Conservation (phyloP, 1,284 basidiomycete species). For the Earliella scabrosa region DNA sequence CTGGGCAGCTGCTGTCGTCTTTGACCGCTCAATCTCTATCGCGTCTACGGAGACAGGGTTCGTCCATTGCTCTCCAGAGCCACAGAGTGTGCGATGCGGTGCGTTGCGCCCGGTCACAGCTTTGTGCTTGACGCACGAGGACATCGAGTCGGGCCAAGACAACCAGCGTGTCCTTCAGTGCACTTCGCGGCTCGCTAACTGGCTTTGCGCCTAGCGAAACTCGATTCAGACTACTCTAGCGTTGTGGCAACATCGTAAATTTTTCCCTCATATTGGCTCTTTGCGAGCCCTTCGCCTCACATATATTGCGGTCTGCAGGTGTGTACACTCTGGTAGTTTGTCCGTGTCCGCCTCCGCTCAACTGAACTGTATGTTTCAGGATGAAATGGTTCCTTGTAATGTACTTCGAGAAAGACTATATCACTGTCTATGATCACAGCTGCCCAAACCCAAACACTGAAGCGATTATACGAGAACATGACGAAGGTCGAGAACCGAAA, state of each 20-base stretch:
- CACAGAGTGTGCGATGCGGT: conserved; percentile 3
- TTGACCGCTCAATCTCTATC: background rate
- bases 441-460: too few relatives aligned
- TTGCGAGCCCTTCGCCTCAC: conserved; percentile 5
- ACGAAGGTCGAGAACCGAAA: too few relatives aligned
- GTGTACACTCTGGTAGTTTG: too few relatives aligned
- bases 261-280: conserved; percentile 3
- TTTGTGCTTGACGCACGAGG: background rate
- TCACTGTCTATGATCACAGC: too few relatives aligned
- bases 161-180: conserved; percentile 2
- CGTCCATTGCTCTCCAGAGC: too few relatives aligned
- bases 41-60: background rate
- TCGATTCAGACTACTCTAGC: conserved; percentile 19
- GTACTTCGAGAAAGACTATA: too few relatives aligned
- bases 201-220: conserved; percentile 8
- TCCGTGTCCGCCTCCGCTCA: too few relatives aligned
- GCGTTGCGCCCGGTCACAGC: background rate
- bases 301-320: too few relatives aligned
- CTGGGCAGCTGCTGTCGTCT: conserved; percentile 1
- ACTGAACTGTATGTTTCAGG: too few relatives aligned
- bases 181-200: conserved; percentile 15
- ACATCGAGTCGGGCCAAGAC: background rate
- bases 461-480: too few relatives aligned
- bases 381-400: too few relatives aligned
- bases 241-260: background rate